Evolutionary conservation across 768 basidiomycete species (phyloP), one percentile per base, ranked within the genome.

Genomic region (Tylopilus cervinicoccineus): DNA sequence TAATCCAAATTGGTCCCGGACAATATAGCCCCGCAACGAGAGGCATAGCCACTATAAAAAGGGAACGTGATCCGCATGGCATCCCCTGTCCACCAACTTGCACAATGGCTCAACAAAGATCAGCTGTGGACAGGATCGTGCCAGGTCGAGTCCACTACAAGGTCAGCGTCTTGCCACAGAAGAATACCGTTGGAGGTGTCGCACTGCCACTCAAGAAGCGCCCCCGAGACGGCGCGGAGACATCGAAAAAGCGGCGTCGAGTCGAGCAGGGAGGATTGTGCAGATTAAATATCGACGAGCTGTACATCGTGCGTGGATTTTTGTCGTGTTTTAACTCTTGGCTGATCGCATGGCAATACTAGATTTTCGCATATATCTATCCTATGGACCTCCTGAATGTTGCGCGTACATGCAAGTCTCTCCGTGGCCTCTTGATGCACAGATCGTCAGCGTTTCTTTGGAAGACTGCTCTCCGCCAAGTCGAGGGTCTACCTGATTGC

Each of bases 281-380:
- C 36, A 49, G 45, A 24, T 38, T 57, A 34, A 59, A 62, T 48
- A n/a, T 64, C 19, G 63, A 54, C 5, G 63, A 50, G 26, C 16
- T 61, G 22, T 55, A 48, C 28, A 50, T 55, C 31, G 62, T 64
- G 27, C 42, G 48, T 42, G n/a, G 29, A 28, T 34, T 31, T 43
- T 28, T 11, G 23, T 40, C 26, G 4, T 31, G 8, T 33, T 16
- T 34, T 17, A 13, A 27, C 9, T 24, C 34, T 10, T 29, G 32
- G 17, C 27, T 41, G 7, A 48, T 39, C 22, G 9, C 5, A 19
- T 22, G 24, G 28, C 20, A 11, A 23, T 16, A 13, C 17, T 51
- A 77, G 74, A 73, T 77, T 45, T 71, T 71, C 44, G 56, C 56
- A 17, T 67, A 71, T 44, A 58, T 76, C 1, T 62, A 70, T 38